Evolutionary conservation across 169 alveolate species (phyloP), one percentile per base, ranked within the genome.

Genomic region (Plasmodium fragile): DNA sequence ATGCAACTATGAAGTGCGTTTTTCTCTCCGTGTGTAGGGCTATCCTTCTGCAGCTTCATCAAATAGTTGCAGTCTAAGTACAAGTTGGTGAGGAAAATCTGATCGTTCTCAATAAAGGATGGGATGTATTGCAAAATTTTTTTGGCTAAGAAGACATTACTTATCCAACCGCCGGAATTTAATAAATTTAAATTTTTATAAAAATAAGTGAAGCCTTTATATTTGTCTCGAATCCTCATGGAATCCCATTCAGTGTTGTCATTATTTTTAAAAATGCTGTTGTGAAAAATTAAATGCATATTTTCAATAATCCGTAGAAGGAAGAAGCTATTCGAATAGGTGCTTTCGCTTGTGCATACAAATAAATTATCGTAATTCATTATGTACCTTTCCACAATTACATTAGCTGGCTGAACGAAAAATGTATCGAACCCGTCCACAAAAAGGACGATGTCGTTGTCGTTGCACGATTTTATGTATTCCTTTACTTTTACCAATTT

Each of bases 121-220:
- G 93, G 93, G 55, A 85, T 85, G 45, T 85, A 85, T 53, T 55
- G 85, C n/a, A 85, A 55, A 34, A 85, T 36, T 53, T 85, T 52
- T 53, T 85, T 85, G n/a, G 93, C 93, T 30, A 85, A 43, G 25
- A 73, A 85, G 18, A 85, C 93, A 43, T 72, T 85, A 18, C 93
- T 85, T 43, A 85, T 85, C 93, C 93, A 85, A n/a, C 93, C 93
- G 0, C 93, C 93, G 43, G 85, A 85, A 53, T 85, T 85, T 73
- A 85, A 32, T 28, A 85, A 77, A 75, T 85, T 85, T 85, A 85
- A 85, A 85, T 85, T 85, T 39, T 75, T 85, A 85, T 85, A 45
- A 85, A 85, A 85, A 85, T 41, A 69, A 13, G 75, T 85, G 77
- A 85, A 85, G 28, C 75, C 71, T 45, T 69, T 52, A 36, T 85